Evolutionary conservation across 2,329 filamentous ascomycete species (phyloP), one percentile per base, ranked within the genome.

Genomic region (Microdochium nivale): DNA sequence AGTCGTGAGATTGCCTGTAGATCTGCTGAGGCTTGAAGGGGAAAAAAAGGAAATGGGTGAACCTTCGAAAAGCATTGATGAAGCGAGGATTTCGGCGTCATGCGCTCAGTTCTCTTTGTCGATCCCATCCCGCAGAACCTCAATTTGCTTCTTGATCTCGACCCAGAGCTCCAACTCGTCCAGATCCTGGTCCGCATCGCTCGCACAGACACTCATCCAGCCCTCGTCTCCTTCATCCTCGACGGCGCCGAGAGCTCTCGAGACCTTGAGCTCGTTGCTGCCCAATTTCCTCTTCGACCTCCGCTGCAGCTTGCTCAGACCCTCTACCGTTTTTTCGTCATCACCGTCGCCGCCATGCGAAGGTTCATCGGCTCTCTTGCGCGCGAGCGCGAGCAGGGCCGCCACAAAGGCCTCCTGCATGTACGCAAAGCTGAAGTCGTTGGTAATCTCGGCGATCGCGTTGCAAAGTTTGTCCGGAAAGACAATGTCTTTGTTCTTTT

Each of bases 381-480:
- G 68, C 0, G 81, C 83, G 52, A 87, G 78, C 2, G 78, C 75
- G 25, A 87, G 67, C 51, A 87, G 61, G 2, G 79, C 75, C 1
- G 81, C 81, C 1, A 87, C 80, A 60, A 87, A 87, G 0, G 80
- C 83, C 63, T 87, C 84, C 60, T 87, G 83, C 65, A 87, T 77
- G 60, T 86, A 87, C 0, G 83, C 83, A 61, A 87, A 87, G 56
- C 79, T 83, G 64, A 87, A 87, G n/a, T 74, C 74, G 25, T 78
- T 66, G 1, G 82, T 87, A 54, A 85, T 81, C 10, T 72, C 71
- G 2, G 83, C 83, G 54, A 86, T 77, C n/a, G 77, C 75, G 1
- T 62, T 60, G 60, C 77, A 81, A 3, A 87, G 70, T 54, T 72
- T 69, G 60, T 80, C 73, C 0, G 82, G 81, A 57, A 87, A 86